Conservation (phyloP, 805 yeast species). For the Hanseniaspora mollemarum region DNA sequence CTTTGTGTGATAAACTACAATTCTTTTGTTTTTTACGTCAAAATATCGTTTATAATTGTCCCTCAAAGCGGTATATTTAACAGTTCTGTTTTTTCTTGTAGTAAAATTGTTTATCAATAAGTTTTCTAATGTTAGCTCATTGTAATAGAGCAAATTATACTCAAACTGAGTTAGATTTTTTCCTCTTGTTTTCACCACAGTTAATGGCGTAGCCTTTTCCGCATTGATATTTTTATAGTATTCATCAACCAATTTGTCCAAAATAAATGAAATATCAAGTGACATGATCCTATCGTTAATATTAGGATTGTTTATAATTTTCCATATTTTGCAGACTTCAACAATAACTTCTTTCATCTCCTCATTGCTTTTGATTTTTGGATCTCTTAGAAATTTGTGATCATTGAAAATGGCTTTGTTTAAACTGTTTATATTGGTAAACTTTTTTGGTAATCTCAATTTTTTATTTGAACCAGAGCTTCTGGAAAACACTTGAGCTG, state of each 20-base stretch:
- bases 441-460: conserved; percentile 2
- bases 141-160: conserved; percentile 7
- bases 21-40: conserved; percentile 12
- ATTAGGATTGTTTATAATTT: conserved; percentile 3
- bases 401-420: conserved; percentile 5
- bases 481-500: conserved; percentile 4
- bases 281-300: conserved; percentile 13
- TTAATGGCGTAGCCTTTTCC: background rate
- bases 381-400: conserved; percentile 1
- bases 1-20: conserved; percentile 20
- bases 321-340: conserved; percentile 7
- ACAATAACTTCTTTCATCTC: conserved; percentile 2
- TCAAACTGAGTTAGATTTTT: conserved; percentile 13
- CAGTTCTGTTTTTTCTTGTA: conserved; percentile 9
- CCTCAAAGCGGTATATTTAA: conserved; percentile 1
- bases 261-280: conserved; percentile 2
- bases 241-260: background rate
- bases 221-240: background rate
- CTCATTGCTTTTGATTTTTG: background rate
- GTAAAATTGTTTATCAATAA: conserved; percentile 8
- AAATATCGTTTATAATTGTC: conserved; percentile 6
- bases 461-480: background rate
- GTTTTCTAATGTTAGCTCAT: conserved; percentile 5
- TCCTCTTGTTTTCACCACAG: conserved; percentile 1
- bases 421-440: conserved; percentile 6